Evolutionary conservation across 1,139 yeast species (phyloP), one percentile per base, ranked within the genome.

Genomic region (Debaryomyces subglobosus): DNA sequence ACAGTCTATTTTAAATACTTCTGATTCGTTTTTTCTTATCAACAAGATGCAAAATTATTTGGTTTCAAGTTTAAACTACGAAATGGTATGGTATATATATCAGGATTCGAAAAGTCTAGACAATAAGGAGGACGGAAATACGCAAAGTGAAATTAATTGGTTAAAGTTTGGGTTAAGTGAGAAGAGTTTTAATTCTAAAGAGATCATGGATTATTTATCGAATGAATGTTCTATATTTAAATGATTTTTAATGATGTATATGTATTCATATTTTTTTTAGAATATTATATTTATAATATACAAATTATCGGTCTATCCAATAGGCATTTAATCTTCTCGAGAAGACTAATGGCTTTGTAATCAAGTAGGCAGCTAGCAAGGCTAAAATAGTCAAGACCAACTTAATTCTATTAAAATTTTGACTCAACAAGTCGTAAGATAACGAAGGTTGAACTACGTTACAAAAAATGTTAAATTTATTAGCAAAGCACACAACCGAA

Each of bases 401-500:
- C 58, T 85, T 86, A 13, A 71, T 61, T 59, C 82, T 86, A 56
- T 86, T 91, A 62, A 94, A 94, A 39, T 76, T 76, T 42, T 78
- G 73, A 40, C 85, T 79, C 60, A 91, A 78, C 50, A 84, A 74
- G 67, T 94, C 99, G 68, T 89, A 92, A 44, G 91, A 89, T 47
- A 81, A 80, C 0, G 97, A 89, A 1, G 98, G 97, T 47, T 88
- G 81, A 20, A 88, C 75, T 46, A 84, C 74, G 0, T 95, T 85
- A 62, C 92, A 89, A 69, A 88, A 92, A 18, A 87, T 67, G 62
- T 89, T 96, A 24, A 66, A 60, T 37, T 76, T 71, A 33, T 89
- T 90, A 46, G 79, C 70, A 21, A 82, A 78, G 54, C 95, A 85
- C 1, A 91, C 79, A 33, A 88, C 74, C 2, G 86, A 74, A 0